Base-by-base conservation (phyloP, 2,329 filamentous ascomycete species). In the Verticillium longisporum region DNA sequence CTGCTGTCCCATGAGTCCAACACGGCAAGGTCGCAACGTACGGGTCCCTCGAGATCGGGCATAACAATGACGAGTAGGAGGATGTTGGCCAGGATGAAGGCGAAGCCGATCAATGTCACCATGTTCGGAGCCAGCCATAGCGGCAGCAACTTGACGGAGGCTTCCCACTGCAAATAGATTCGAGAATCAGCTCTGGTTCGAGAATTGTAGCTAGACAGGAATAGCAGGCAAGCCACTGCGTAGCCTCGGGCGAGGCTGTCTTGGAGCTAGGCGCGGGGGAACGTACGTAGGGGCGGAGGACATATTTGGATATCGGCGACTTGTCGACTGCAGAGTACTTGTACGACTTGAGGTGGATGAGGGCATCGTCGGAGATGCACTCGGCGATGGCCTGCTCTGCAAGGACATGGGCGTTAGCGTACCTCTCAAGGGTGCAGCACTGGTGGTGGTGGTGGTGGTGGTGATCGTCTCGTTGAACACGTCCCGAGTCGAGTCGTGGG, bases 321-420 rank as follows among this genome's bases (percentile, higher is more conserved):
- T 97, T 94, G 81, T 99, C 95, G 75, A 99, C 92, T 70, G 90
- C 91, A 68, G 92, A 96, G 77, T 99, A 99, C 74, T 97, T 96
- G 87, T 99, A 99, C 63, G 89, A 88, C 77, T 92, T 95, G 69
- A 99, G 88, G 74, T 97, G 93, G 63, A 90, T 82, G 68, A 99
- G 85, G 60, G 92, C 92, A 70, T 98, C 92, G 70, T 97, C 92
- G 34, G 93, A 96, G 68, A 98, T 80, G 75, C 89, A 89, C 75
- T 89, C 87, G 68, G 87, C 85, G 61, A 79, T 83, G 59, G 87
- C 86, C 75, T 77, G 71, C 62, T 69, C 76, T 76, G 37, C 10
- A 21, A 33, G 9, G 18, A 18, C 5, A 50, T 18, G 14, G 26
- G 56, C n/a, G 50, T 31, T 54, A 54, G 54, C 61, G 36, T 32